Evolutionary conservation across 1,284 basidiomycete genomes (phyloP), one percentile per base, ranked within the genome.

Genomic region (Fomitiporia mediterranea): DNA sequence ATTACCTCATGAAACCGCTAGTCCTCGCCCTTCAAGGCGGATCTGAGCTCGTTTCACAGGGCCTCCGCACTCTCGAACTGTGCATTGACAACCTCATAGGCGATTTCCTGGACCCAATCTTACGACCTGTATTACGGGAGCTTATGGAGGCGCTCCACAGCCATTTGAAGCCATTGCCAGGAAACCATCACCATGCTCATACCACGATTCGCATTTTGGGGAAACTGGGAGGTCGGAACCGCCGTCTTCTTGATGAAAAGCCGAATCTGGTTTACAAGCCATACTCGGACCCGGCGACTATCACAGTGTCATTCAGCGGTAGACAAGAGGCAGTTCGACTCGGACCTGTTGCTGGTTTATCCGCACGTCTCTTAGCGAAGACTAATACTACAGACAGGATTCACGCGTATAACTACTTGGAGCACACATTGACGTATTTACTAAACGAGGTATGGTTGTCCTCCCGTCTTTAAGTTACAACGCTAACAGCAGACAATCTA

Each of bases 21-120:
- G 94, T 96, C 0, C 78, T 97, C 50, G 95, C 97, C 8, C 76
- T 99, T 46, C 86, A 90, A 60, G 94, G 94, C 21, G 83, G 82
- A 38, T 81, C 89, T 3, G 96, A 99, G 59, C 83, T 98, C 49
- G 91, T 99, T 57, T 89, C 93, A 43, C 97, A 99, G 74, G 97
- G 97, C 42, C 76, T 99, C 32, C 85, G 98, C 4, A 99, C 97
- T 0, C 82, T 99, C 58, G 98, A 99, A 71, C 79, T 99, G n/a
- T 99, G 96, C 72, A 98, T 99, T 68, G 98, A 99, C 76, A 99
- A 99, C 67, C 80, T 99, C 23, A 98, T 95, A 0, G 94, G 95
- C 17, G 97, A 99, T 69, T 99, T 99, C 77, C 80, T 99, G 27
- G 97, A 99, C 66, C 98, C 97, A 0, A 97, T 95, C 1, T 84